Evolutionary conservation across 371 early-diverging fungal species (phyloP), one percentile per base, ranked within the genome.

Genomic region (Chytridium lagenaria): DNA sequence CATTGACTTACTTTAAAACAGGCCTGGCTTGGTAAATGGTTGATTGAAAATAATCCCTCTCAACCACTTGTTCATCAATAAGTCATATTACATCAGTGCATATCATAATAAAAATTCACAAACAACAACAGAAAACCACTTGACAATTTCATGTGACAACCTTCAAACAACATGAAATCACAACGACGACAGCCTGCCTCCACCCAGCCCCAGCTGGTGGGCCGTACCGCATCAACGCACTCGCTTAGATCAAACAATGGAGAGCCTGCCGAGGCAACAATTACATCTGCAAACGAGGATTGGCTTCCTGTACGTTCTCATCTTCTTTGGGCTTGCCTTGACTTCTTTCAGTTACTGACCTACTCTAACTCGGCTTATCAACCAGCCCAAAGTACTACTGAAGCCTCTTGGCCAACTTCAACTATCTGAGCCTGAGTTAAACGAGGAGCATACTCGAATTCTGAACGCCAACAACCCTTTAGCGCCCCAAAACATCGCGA

Each of bases 401-500:
- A 87, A 88, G 69, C 89, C 89, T 1, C 76, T 81, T 15, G 82
- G 82, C 2, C 89, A 88, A 59, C 77, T 84, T 2, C 77, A 80
- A 68, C 77, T 88, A n/a, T 80, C 81, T n/a, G 88, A 86, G 38
- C 55, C 65, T 12, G 87, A 88, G 67, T 77, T 88, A 38, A 80
- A 87, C 40, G 89, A 88, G 68, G 89, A 88, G 74, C 59, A 87
- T 50, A 88, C 89, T 19, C 73, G 89, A n/a, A 87, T 88, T 63
- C 76, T 88, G 44, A 88, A 88, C 72, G 89, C 89, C 39, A 88
- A 88, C 78, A 87, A 87, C 73, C 89, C 89, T 19, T 80, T 84
- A 50, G 89, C 88, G 3, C 86, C 89, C 15, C 89, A 88, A 72
- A 88, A 88, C 74, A 86, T 87, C 68, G 83, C 89, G 1, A 68